These are phyloP conservation scores for Fusarium beomiforme DNA, from an alignment of 2,329 filamentous ascomycete species.

Conservation along the genomic window DNA sequence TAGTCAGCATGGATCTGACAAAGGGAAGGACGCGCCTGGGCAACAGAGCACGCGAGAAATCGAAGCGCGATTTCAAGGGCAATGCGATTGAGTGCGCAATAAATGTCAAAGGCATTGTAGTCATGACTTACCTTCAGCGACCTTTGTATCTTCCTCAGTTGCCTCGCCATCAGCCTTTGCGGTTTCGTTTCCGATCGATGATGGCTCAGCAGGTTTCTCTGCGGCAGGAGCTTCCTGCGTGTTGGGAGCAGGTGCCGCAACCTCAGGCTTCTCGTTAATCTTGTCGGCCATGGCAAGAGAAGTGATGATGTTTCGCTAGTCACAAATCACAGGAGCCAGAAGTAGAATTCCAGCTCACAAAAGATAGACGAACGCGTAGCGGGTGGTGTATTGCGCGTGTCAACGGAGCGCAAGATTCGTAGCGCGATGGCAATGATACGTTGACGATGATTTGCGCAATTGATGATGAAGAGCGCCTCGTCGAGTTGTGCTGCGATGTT, in stretches of 20 bases:
- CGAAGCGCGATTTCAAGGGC: constrained; percentile 7
- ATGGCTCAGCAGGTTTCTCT: constrained; percentile 38
- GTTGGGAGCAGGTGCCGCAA: constrained; percentile 46
- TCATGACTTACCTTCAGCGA: constrained; percentile 46
- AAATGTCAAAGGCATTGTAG: neutral
- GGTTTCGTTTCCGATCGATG: constrained; percentile 36
- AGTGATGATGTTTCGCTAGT: constrained; percentile 35
- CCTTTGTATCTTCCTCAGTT: constrained; percentile 43
- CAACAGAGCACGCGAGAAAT: constrained; percentile 24
- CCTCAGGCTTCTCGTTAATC: constrained; percentile 50
- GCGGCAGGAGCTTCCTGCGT: constrained; percentile 44
- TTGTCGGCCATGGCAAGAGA: constrained; percentile 52
- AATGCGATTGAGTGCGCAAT: constrained; percentile 11
- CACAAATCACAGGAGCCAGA: constrained; percentile 28
- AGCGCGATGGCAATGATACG: constrained; percentile 45
- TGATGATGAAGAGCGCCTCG: constrained; percentile 45
- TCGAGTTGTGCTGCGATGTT: constrained; percentile 48
- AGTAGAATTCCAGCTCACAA: constrained; percentile 25
- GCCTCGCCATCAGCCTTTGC: constrained; percentile 40
- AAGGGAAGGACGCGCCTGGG: constrained; percentile 34
- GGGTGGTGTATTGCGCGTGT: constrained; percentile 43
- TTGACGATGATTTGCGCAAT: constrained; percentile 48
- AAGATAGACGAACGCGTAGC: constrained; percentile 45
- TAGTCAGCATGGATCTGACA: constrained; percentile 43
- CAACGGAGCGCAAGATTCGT: constrained; percentile 44